Evolutionary conservation across 164 flowering plant genomes (phyloP), one percentile per base, ranked within the genome.

Genomic region (Umbilicus rupestris): DNA sequence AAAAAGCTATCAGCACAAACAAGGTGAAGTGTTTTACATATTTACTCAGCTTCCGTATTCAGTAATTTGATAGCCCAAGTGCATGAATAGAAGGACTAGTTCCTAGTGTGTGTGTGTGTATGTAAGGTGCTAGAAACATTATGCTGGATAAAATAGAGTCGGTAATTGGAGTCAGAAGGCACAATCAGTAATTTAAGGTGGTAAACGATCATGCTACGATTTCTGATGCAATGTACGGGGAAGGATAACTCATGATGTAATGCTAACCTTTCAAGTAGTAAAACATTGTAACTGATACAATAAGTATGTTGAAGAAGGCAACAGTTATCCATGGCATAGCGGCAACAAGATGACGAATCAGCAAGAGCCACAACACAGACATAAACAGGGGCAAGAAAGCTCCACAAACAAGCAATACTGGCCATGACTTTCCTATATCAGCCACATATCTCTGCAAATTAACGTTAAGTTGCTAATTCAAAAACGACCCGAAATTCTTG

Each of bases 311-410:
- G 71, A 94, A 94, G 63, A 94, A 71, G 46, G 78, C 64, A 58
- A 91, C 96, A 41, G 99, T 94, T 69, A 94, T 83, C 99, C 99
- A 94, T 45, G 96, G 90, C 99, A 94, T 94, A 71, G 83, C 99
- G 70, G 87, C 77, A 72, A 91, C 99, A 83, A 91, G 86, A 81
- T 89, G 87, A 20, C 96, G 82, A 68, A 91, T 89, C 92, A 94
- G 74, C 52, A 92, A 74, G 75, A 94, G 77, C 99, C 99, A 94
- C 69, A 91, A 72, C 65, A 91, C 81, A 46, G 99, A 87, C 67
- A 94, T 57, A 80, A 91, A 87, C 37, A 94, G 76, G 5, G 99
- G 99, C 77, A 94, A 12, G 30, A 94, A 70, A 75, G 90, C 97
- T 71, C 99, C 99, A 77, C 99, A 94, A 63, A 91, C 96, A 72